Conservation (phyloP, 768 basidiomycete genomes). For the Cyathus striatus region DNA sequence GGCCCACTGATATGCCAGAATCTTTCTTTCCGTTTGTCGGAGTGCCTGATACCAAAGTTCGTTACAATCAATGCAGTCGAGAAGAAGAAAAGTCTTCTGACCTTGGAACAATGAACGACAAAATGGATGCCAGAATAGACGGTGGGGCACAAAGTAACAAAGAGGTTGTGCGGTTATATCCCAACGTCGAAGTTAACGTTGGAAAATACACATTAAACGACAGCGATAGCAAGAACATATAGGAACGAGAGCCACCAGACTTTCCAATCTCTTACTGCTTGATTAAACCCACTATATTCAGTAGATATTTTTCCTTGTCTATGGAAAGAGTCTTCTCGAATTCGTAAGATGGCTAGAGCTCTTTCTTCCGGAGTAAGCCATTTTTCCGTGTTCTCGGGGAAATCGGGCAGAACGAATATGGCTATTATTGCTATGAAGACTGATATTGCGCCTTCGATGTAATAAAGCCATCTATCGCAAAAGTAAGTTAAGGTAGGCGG, state of each 20-base stretch:
- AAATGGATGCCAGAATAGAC: slow-evolving; percentile 44
- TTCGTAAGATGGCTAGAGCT: slow-evolving; percentile 21
- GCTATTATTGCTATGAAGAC: slow-evolving; percentile 38
- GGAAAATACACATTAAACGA: slow-evolving; percentile 63
- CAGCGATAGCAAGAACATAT: slow-evolving; percentile 36
- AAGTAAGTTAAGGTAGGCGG: not conserved
- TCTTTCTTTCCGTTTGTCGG: slow-evolving; percentile 56
- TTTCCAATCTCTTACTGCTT: slow-evolving; percentile 60
- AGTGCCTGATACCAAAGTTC: slow-evolving; percentile 32
- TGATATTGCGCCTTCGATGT: slow-evolving; percentile 40
- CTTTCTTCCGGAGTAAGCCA: slow-evolving; percentile 15
- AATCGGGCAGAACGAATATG: slow-evolving; percentile 33
- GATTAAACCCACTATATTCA: slow-evolving; percentile 23
- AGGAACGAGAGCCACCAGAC: slow-evolving; percentile 61
- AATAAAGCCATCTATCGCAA: slow-evolving; percentile 40
- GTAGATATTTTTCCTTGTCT: slow-evolving; percentile 1
- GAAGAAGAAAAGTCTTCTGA: slow-evolving; percentile 13
- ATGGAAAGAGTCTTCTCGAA: slow-evolving; percentile 45
- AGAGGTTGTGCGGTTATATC: slow-evolving; percentile 51
- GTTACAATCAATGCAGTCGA: not conserved
- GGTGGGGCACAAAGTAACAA: slow-evolving; percentile 65
- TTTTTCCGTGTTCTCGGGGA: slow-evolving; percentile 21
- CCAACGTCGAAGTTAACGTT: slow-evolving; percentile 59
- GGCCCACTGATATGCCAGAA: slow-evolving; percentile 50
- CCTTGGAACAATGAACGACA: slow-evolving; percentile 38